Percentiles rank a stretch among this genome's conserved stretches.
These are phyloP conservation scores for Diplodia mutila DNA, from an alignment of 2,329 filamentous ascomycete genomes.

Conservation along the genomic window DNA sequence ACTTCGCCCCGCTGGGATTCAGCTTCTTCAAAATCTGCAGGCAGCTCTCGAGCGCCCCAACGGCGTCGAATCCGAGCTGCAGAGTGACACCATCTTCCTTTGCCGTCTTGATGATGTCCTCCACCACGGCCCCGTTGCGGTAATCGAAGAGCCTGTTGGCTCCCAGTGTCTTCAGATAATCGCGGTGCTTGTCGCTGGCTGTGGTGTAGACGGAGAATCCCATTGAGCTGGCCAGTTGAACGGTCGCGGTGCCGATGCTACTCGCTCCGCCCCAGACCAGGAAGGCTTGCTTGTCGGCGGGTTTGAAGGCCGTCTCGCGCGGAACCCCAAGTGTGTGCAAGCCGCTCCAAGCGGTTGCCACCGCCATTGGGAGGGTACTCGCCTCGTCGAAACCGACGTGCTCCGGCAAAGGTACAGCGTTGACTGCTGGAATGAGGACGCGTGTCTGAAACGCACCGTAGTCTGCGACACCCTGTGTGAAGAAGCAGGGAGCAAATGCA, in stretches of 20 bases:
- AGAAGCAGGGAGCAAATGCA: conserved; percentile 43
- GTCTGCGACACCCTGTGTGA: conserved; percentile 57
- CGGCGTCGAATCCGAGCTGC: conserved; percentile 13
- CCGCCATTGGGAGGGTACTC: conserved; percentile 59
- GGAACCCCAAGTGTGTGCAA: conserved; percentile 60
- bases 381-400: conserved; percentile 45
- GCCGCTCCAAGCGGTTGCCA: conserved; percentile 59
- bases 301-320: conserved; percentile 38
- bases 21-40: conserved; percentile 30
- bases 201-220: conserved; percentile 28
- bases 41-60: background rate
- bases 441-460: conserved; percentile 59
- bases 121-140: conserved; percentile 14
- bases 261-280: conserved; percentile 29
- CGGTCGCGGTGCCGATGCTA: conserved; percentile 26
- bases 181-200: conserved; percentile 27
- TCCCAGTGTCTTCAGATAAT: conserved; percentile 25
- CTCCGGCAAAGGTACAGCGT: conserved; percentile 36
- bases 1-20: conserved; percentile 26
- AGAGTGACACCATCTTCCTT: conserved; percentile 22
- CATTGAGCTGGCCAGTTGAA: conserved; percentile 25
- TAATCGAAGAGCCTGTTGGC: conserved; percentile 28
- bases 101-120: conserved; percentile 24
- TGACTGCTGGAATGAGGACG: conserved; percentile 33
- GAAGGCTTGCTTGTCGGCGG: conserved; percentile 33